Base-by-base conservation (phyloP, 805 yeast genomes). In the Hemisphaericaspora nanyangensis region DNA sequence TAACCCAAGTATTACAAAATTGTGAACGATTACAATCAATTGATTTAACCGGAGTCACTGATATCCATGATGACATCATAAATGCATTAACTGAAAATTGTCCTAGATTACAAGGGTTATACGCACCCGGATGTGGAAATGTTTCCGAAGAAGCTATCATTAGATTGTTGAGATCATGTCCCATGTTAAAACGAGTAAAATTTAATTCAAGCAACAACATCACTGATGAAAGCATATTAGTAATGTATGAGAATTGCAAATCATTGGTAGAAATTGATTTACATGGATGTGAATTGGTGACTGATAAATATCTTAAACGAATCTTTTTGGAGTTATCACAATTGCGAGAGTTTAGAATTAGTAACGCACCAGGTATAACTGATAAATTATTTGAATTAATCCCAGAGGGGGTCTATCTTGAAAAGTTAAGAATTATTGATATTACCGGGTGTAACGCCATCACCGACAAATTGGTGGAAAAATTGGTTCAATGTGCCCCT, bases 191-290 rank as follows among this genome's bases (percentile, higher is more conserved):
- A 55, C 73, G 98, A 50, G 79, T 91, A 36, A 87, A 87, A 54
- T 72, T 93, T 38, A 81, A 89, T 42, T 85, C 84, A 40, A 84
- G 87, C 55, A 65, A 65, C 27, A 71, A 72, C 40, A 74, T 91
- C 42, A 75, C 81, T 34, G 93, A 86, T 58, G 74, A 63, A 7
- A 71, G 83, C 8, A 69, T 90, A 5, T 52, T 67, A 29, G 70
- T 73, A 17, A 68, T 89, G 60, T 80, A 84, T 38, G 66, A 68
- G n/a, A 75, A 75, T 55, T 91, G 97, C 59, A 82, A 83, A 30
- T 72, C 81, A 40, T 68, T 91, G 35, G 95, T 90, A 13, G 99
- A 91, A 61, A 82, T 93, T 37, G 98, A 91, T 61, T 70, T 91
- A 35, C 90, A 88, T 48, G 82, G 80, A 32, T 85, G 96, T 61